These are phyloP conservation scores for Neofusicoccum kwambonambiense DNA, from an alignment of 2,329 filamentous ascomycete species.

Conservation along the genomic window DNA sequence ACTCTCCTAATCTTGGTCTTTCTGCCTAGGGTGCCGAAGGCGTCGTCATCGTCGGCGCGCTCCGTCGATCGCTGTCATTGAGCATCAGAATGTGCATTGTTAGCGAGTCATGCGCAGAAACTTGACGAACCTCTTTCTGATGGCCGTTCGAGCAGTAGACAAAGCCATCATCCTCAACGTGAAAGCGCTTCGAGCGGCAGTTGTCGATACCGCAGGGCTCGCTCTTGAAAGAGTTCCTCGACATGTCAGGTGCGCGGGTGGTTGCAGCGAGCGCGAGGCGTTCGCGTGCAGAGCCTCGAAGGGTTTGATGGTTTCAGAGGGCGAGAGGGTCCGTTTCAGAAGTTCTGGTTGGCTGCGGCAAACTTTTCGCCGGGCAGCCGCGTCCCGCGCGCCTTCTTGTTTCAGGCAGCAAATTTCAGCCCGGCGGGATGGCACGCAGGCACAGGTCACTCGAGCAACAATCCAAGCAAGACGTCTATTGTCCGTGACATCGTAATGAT, in stretches of 20 bases:
- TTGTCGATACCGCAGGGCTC: slow-evolving; percentile 55
- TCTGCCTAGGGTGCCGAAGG: background rate
- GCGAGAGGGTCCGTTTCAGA: background rate
- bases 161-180: slow-evolving; percentile 72
- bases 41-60: slow-evolving; percentile 56
- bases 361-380: slow-evolving; percentile 4
- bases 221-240: slow-evolving; percentile 24
- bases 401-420: background rate
- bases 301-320: background rate
- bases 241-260: background rate
- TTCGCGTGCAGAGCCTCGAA: background rate
- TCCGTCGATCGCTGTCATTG: slow-evolving; percentile 26
- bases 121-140: slow-evolving; percentile 64
- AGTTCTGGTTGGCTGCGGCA: background rate
- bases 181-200: slow-evolving; percentile 65
- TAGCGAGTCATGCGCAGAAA: background rate
- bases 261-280: background rate
- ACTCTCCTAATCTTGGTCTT: background rate
- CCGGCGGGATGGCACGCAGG: background rate
- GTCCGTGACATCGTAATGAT: slow-evolving; percentile 19
- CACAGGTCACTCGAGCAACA: background rate
- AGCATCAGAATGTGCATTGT: background rate
- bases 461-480: slow-evolving; percentile 15
- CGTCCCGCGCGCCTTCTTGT: background rate
- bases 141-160: slow-evolving; percentile 81